Conservation (phyloP, 768 basidiomycete species). For the Boletus huronensis region DNA sequence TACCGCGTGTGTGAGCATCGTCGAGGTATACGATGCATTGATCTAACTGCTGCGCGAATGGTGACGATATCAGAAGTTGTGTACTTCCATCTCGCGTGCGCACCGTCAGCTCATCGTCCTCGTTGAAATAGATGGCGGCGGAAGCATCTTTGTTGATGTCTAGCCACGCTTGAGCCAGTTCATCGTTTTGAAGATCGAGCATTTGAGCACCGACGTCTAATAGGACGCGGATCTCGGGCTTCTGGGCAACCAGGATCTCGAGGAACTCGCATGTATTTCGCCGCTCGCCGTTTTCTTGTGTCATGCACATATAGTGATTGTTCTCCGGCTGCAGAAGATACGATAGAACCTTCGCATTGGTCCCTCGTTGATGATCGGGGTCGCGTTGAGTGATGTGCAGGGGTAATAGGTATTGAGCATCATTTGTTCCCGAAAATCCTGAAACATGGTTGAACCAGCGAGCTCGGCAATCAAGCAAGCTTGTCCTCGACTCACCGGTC, state of each 20-base stretch:
- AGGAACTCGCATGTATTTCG: constrained; percentile 22
- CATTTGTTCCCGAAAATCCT: constrained; percentile 42
- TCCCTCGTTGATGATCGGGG: constrained; percentile 32
- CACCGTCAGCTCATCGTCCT: constrained; percentile 34
- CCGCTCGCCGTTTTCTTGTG: constrained; percentile 12
- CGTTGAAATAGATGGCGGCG: constrained; percentile 34
- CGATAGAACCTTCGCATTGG: constrained; percentile 42
- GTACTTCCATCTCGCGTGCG: constrained; percentile 27
- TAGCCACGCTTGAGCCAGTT: constrained; percentile 43
- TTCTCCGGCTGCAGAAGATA: constrained; percentile 30
- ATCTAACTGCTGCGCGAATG: constrained; percentile 33
- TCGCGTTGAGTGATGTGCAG: constrained; percentile 32
- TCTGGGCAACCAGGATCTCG: constrained; percentile 31
- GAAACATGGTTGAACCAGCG: background rate
- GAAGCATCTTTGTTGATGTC: constrained; percentile 5
- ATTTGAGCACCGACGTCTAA: constrained; percentile 58
- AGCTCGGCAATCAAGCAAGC: rapidly evolving
- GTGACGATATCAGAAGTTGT: constrained; percentile 31
- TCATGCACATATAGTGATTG: constrained; percentile 15
- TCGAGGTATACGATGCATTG: constrained; percentile 38
- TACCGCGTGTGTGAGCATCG: constrained; percentile 26
- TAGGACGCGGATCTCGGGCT: constrained; percentile 42
- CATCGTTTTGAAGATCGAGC: constrained; percentile 44
- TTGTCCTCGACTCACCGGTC: constrained; percentile 11
- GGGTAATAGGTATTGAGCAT: constrained; percentile 37